Evolutionary conservation across 352 stramenopile genomes (phyloP).

Genomic region (Phytophthora colocasiae): DNA sequence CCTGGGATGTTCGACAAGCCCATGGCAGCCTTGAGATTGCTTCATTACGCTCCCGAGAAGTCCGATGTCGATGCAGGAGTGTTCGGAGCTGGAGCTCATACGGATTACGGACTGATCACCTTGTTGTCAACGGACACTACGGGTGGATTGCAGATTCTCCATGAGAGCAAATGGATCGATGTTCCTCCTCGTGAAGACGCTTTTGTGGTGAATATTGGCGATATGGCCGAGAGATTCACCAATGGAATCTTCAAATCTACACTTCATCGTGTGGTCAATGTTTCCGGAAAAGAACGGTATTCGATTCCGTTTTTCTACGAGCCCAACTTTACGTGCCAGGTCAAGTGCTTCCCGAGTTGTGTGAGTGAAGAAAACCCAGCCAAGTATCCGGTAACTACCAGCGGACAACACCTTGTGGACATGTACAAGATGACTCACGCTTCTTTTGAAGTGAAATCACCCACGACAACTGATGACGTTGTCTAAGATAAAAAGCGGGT

Average conservation of each 20-base stretch:
- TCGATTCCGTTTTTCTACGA: slow-evolving; percentile 87
- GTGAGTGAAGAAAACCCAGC: slow-evolving; percentile 50
- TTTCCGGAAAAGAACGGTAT: slow-evolving; percentile 64
- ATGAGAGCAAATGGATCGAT: slow-evolving; percentile 63
- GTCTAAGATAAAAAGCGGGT: background rate
- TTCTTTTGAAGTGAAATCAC: slow-evolving; percentile 41
- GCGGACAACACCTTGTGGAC: slow-evolving; percentile 73
- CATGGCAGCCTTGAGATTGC: slow-evolving; percentile 82
- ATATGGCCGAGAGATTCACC: slow-evolving; percentile 80
- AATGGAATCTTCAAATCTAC: slow-evolving; percentile 76
- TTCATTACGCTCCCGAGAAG: slow-evolving; percentile 76
- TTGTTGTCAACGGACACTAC: slow-evolving; percentile 70
- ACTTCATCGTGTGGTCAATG: slow-evolving; percentile 71
- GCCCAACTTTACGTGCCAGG: slow-evolving; percentile 72
- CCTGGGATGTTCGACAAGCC: slow-evolving; percentile 75
- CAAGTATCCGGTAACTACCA: slow-evolving; percentile 75
- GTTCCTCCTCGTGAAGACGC: slow-evolving; percentile 61
- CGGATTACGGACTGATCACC: slow-evolving; percentile 77
- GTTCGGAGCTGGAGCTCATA: slow-evolving; percentile 81
- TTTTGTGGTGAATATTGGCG: slow-evolving; percentile 79
- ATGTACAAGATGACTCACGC: slow-evolving; percentile 83
- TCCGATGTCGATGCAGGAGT: slow-evolving; percentile 68
- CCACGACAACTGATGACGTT: background rate
- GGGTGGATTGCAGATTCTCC: slow-evolving; percentile 65
- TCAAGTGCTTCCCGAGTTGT: slow-evolving; percentile 70